Evolutionary conservation across 106 monocot genomes (phyloP), one percentile per base, ranked within the genome.

Genomic region (Dendrobium officinale): DNA sequence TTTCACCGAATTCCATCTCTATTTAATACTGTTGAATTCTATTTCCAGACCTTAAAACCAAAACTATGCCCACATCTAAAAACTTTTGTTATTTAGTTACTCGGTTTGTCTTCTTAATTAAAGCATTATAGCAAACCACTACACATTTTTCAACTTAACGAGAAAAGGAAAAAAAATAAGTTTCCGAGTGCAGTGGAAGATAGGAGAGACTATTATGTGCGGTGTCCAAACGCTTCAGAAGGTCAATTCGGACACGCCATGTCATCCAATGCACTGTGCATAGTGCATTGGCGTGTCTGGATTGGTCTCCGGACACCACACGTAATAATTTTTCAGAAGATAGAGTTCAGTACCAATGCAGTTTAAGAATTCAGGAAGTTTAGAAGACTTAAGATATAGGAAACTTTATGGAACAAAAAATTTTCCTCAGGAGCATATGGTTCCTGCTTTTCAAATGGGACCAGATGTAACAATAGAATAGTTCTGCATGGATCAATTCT

Each of bases 401-500:
- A 51, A 75, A 26, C 37, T 33, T 24, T 81, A 42, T 19, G 59
- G 77, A 40, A 79, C 56, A 49, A 22, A 76, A 85, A 81, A 55
- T 79, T 83, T 64, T 54, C 40, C 51, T 51, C n/a, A 41, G 9
- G 77, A 67, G 84, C 27, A 84, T 78, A 82, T 75, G 88, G 17
- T 88, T 85, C 88, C 80, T 64, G 42, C 84, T 80, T 86, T 85
- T 85, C 58, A 19, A 79, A 72, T 37, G 79, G 75, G 80, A 67
- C 75, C 78, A 78, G 41, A 72, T 79, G 59, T 27, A 44, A 55
- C 20, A 72, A 77, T 61, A 77, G 72, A 80, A 73, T 72, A 40
- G 75, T 74, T 72, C 77, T 80, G 42, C 41, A 85, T 73, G 78
- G 64, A 89, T 44, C 61, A 85, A 86, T 86, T 86, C 89, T 68